phyloP scores from a whole-genome alignment of 768 basidiomycete genomes.

The Psilocybe subaeruginosa region DNA sequence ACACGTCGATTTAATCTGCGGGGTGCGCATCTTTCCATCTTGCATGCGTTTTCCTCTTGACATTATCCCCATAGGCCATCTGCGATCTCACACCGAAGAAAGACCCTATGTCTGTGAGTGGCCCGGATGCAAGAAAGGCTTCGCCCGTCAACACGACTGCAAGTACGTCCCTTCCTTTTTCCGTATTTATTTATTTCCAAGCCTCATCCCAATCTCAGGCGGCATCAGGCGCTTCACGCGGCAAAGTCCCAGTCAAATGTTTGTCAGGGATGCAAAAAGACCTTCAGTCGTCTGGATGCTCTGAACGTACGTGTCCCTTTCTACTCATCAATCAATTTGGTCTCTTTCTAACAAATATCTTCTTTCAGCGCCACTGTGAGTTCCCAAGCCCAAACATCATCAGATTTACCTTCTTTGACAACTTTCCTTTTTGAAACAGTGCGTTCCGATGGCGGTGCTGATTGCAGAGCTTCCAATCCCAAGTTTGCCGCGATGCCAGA shows the following conservation, averaged over 20 bases:
- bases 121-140: constrained; percentile 93
- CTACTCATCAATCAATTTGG: constrained; percentile 5
- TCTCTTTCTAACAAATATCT: constrained; percentile 19
- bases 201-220: constrained; percentile 42
- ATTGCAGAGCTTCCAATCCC: constrained; percentile 59
- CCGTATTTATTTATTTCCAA: constrained; percentile 6
- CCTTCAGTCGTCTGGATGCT: constrained; percentile 92
- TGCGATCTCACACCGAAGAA: constrained; percentile 95
- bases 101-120: constrained; percentile 92
- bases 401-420: constrained; percentile 26
- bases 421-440: constrained; percentile 45
- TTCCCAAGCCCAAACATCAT: constrained; percentile 22
- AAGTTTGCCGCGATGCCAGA: constrained; percentile 31
- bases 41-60: constrained; percentile 11
- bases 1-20: constrained; percentile 88
- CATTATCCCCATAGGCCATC: constrained; percentile 61
- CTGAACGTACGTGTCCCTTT: constrained; percentile 73
- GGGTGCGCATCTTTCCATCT: constrained; percentile 46
- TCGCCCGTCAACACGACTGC: constrained; percentile 96
- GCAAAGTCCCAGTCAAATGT: constrained; percentile 83
- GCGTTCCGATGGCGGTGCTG: constrained; percentile 83
- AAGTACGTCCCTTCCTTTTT: constrained; percentile 59
- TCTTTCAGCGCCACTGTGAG: constrained; percentile 76
- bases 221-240: constrained; percentile 89
- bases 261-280: constrained; percentile 92